These are phyloP conservation scores for Exophiala calicioides DNA, from an alignment of 2,329 filamentous ascomycete genomes.

Conservation along the genomic window DNA sequence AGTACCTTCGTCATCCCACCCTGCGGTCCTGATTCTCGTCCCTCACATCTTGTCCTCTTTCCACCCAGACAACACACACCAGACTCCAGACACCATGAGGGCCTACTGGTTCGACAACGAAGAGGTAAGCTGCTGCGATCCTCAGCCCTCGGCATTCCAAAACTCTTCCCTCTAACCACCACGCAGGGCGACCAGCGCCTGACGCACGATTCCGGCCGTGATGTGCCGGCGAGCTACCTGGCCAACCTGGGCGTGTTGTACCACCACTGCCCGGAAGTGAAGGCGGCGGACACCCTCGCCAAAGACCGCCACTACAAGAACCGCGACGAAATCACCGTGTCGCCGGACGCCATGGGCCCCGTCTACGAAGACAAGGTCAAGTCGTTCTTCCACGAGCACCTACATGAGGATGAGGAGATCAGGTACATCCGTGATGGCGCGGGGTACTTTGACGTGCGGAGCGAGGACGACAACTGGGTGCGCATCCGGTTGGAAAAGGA, in stretches of 20 bases:
- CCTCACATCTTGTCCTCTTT: background rate
- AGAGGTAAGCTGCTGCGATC: slow-evolving; percentile 47
- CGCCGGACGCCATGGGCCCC: slow-evolving; percentile 79
- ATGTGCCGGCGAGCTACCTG: slow-evolving; percentile 67
- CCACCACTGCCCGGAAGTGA: slow-evolving; percentile 64
- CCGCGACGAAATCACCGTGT: slow-evolving; percentile 89
- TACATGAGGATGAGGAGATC: slow-evolving; percentile 99
- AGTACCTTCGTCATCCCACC: background rate
- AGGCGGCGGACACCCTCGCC: slow-evolving; percentile 73
- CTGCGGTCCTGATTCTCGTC: background rate
- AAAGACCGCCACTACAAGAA: slow-evolving; percentile 81
- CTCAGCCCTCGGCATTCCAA: background rate
- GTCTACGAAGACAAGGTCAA: slow-evolving; percentile 92
- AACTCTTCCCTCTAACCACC: slow-evolving; percentile 11
- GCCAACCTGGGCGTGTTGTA: slow-evolving; percentile 77
- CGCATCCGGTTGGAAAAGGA: slow-evolving; percentile 79
- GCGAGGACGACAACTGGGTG: slow-evolving; percentile 82
- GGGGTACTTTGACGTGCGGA: slow-evolving; percentile 91
- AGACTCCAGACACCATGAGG: slow-evolving; percentile 55
- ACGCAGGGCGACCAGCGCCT: slow-evolving; percentile 86
- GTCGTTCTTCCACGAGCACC: slow-evolving; percentile 89
- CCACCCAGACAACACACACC: background rate
- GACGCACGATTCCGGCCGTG: slow-evolving; percentile 79
- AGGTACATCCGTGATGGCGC: slow-evolving; percentile 85
- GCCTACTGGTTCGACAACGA: slow-evolving; percentile 72